Evolutionary conservation across 2,329 filamentous ascomycete species (phyloP).

Genomic region (Calonectria hongkongensis): DNA sequence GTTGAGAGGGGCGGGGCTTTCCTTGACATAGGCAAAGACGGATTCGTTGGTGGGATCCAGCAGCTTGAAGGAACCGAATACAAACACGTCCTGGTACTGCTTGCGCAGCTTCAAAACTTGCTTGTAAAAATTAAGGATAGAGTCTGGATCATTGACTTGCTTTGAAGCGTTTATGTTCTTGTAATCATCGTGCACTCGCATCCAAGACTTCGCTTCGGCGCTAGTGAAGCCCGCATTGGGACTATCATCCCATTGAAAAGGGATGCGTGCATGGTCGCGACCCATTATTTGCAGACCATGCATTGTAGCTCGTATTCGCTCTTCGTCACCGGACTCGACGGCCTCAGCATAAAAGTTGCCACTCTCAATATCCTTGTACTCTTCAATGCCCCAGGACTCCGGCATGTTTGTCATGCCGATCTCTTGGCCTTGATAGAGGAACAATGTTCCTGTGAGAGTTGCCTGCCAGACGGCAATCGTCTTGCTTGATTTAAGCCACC

Average conservation of each 20-base stretch:
- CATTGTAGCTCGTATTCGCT: constrained; percentile 67
- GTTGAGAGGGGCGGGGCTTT: constrained; percentile 48
- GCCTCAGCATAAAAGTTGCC: constrained; percentile 71
- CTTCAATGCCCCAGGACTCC: constrained; percentile 68
- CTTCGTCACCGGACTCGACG: constrained; percentile 58
- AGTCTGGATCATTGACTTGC: constrained; percentile 66
- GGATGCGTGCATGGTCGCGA: constrained; percentile 78
- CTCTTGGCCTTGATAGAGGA: constrained; percentile 77
- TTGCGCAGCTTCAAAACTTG: constrained; percentile 71
- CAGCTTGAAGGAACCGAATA: constrained; percentile 77
- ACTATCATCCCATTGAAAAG: constrained; percentile 78
- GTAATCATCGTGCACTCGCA: constrained; percentile 78
- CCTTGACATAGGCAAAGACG: constrained; percentile 74
- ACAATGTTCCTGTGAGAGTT: constrained; percentile 72
- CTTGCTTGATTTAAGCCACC: constrained; percentile 69
- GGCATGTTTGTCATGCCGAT: constrained; percentile 77
- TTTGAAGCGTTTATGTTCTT: constrained; percentile 72
- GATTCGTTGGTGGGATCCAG: constrained; percentile 69
- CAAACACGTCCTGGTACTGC: constrained; percentile 74
- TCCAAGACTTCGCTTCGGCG: constrained; percentile 74
- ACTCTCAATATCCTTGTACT: constrained; percentile 73
- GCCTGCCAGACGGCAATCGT: constrained; percentile 71
- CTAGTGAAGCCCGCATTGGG: constrained; percentile 77
- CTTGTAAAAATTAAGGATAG: constrained; percentile 77
- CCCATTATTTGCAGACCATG: constrained; percentile 74